Base-by-base conservation (phyloP, 2,329 filamentous ascomycete species). In the Alternaria ventricosa region DNA sequence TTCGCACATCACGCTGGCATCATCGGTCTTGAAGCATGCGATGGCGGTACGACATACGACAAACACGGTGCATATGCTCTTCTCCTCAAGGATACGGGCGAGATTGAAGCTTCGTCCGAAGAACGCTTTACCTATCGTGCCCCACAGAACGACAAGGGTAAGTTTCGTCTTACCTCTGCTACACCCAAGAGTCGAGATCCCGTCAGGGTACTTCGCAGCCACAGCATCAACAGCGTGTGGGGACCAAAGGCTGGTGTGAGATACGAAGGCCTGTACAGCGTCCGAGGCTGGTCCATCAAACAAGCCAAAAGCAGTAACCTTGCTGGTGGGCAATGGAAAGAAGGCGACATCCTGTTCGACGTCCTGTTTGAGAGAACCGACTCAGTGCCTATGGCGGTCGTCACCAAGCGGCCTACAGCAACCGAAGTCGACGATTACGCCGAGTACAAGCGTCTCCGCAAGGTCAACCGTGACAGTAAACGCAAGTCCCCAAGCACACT, bases 1-100 rank as follows among this genome's bases (percentile, higher is more conserved):
- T 84, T 84, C 62, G 84, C 84, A 7, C 80, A 81, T 46, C 78
- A 81, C 30, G 83, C 79, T 50, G 83, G 84, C 45, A 84, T 85
- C 50, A 83, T 85, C 61, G 82, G 84, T 59, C 73, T 78, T 28
- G 75, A 75, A 18, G 75, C 78, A n/a, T 71, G 78, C 2, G 74
- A 81, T 15, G 82, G 82, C 13, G 79, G 83, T 4, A 81, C 84
- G 27, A 80, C 80, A 8, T 77, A 73, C 25, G 81, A 84, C 64
- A 73, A 75, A 18, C 55, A 78, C 23, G 81, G 80, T 7, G 83
- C 82, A 6, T 85, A 85, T 62, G 84, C 84, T 3, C 59, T 85
- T 7, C 68, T 85, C 0, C 69, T 85, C 57, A 79, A 78, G 6
- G 80, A 77, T 8, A 66, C 70, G 4, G 78, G 80, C 28, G 82